Evolutionary conservation across 129 eudicot genomes (phyloP).

Genomic region (Lonicera japonica): DNA sequence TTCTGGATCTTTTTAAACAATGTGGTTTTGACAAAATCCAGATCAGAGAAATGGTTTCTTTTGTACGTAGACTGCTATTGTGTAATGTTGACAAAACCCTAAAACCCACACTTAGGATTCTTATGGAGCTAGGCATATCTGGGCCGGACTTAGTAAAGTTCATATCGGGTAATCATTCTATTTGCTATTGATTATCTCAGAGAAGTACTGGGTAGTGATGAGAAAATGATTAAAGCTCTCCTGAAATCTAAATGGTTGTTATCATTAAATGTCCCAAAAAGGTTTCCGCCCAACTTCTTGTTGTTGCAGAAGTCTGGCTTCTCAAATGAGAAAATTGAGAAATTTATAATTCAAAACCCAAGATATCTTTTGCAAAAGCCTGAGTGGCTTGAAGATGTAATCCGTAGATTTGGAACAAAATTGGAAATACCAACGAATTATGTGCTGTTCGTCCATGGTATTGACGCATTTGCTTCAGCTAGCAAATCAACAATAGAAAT

Average conservation of each 20-base stretch:
- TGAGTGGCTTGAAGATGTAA: slow-evolving; percentile 9
- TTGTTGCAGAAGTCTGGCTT: slow-evolving; percentile 26
- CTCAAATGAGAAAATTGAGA: slow-evolving; percentile 16
- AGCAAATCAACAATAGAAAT: slow-evolving; percentile 12
- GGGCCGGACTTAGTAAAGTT: slow-evolving; percentile 28
- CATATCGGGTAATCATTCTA: slow-evolving; percentile 7
- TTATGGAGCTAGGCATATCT: slow-evolving; percentile 37
- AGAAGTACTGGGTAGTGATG: slow-evolving; percentile 25
- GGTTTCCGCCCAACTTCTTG: slow-evolving; percentile 11
- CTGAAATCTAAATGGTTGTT: slow-evolving; percentile 22
- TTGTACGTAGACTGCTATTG: slow-evolving; percentile 20
- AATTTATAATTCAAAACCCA: slow-evolving; percentile 18
- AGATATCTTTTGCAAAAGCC: slow-evolving; percentile 8
- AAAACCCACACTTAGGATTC: slow-evolving; percentile 37
- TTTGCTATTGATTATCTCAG: slow-evolving; percentile 19
- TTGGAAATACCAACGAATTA: slow-evolving; percentile 21
- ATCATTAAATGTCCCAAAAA: slow-evolving; percentile 1
- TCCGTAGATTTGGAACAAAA: slow-evolving; percentile 17
- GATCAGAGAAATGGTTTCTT: slow-evolving; percentile 27
- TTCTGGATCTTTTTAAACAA: slow-evolving; percentile 13
- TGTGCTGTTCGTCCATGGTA: slow-evolving; percentile 22
- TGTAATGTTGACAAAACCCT: slow-evolving; percentile 29
- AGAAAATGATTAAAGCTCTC: slow-evolving; percentile 20
- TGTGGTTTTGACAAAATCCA: slow-evolving; percentile 27
- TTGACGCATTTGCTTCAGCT: slow-evolving; percentile 10